Percentiles rank a stretch among this genome's conserved stretches.
Evolutionary conservation across 768 basidiomycete species (phyloP).

Genomic region (Pisolithus microcarpus): DNA sequence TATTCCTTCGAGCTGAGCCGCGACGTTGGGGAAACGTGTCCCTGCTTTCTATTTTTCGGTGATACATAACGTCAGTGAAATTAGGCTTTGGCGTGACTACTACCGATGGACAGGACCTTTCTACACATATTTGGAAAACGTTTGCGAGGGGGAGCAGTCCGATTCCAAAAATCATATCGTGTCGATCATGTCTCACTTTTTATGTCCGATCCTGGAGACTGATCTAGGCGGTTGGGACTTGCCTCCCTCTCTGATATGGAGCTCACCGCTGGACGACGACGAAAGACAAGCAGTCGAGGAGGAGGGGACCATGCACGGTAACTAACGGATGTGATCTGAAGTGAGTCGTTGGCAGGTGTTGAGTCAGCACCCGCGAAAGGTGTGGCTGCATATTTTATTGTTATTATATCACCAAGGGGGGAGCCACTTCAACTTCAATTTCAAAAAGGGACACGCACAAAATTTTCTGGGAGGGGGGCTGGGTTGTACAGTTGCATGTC

Average conservation of each 20-base stretch:
- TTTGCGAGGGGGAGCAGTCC: constrained; percentile 13
- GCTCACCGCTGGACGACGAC: no score
- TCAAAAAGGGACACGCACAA: constrained; percentile 12
- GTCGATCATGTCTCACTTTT: constrained; percentile 47
- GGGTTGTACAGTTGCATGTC: constrained; percentile 14
- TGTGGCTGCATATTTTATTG: background rate
- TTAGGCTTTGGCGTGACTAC: constrained; percentile 23
- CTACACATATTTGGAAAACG: constrained; percentile 30
- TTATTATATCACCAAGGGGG: background rate
- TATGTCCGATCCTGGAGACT: constrained; percentile 9
- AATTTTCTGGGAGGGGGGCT: constrained; percentile 7
- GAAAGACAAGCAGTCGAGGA: no score
- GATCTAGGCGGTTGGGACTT: constrained; percentile 9
- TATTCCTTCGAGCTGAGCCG: no score
- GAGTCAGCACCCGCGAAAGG: constrained; percentile 3
- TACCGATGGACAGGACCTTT: constrained; percentile 36
- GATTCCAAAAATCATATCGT: constrained; percentile 7
- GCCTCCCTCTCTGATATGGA: background rate
- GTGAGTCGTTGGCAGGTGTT: background rate
- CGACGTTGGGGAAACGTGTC: no score
- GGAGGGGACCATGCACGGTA: no score
- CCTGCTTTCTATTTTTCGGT: no score
- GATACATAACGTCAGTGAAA: constrained; percentile 1
- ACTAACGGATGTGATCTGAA: no score
- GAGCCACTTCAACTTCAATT: constrained; percentile 12